Base-by-base conservation (phyloP, 2,329 filamentous ascomycete species). In the Nemania serpens region DNA sequence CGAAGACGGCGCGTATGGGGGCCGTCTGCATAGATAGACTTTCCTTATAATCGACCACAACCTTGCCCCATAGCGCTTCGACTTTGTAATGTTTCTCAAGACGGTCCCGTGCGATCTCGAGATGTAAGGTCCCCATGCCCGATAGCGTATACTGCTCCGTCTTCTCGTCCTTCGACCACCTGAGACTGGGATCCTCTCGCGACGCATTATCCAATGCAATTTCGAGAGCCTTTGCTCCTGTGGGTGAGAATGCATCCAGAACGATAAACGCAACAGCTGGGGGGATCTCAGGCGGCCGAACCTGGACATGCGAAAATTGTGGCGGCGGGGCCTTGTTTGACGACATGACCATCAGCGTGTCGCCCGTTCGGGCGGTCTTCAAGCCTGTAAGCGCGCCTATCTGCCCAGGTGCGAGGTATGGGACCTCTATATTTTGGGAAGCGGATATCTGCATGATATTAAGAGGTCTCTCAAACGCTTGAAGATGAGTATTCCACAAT, bases 181-280 rank as follows among this genome's bases (percentile, higher is more conserved):
- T 87, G 20, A 99, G 80, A 74, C 93, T 97, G 0, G 95, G 95
- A 70, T 99, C 95, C 78, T 99, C 95, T 68, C 95, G 83, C 0
- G 96, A 85, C 5, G 97, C 84, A 50, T 95, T 85, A 5, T 87
- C 84, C 5, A 99, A 79, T 0, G 90, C 89, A 5, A 89, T 86
- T 58, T 91, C 86, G 5, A 99, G 85, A 60, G 89, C 85, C 68
- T 93, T 93, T 69, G 93, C 90, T 66, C 93, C 92, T 34, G 89
- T 84, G 34, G 91, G 79, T 68, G 91, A 89, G 67, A 92, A 81
- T 0, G 84, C 91, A 66, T 98, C 94, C 29, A 98, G 88, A 62
- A 93, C 91, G n/a, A 96, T 89, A 75, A 98, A 99, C 71, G 97
- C 97, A 0, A 99, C 95, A 0, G 95, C 93, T 0, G 95, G 93